Base-by-base conservation (phyloP, 345 rosid species). In the Erucastrum elatum region DNA sequence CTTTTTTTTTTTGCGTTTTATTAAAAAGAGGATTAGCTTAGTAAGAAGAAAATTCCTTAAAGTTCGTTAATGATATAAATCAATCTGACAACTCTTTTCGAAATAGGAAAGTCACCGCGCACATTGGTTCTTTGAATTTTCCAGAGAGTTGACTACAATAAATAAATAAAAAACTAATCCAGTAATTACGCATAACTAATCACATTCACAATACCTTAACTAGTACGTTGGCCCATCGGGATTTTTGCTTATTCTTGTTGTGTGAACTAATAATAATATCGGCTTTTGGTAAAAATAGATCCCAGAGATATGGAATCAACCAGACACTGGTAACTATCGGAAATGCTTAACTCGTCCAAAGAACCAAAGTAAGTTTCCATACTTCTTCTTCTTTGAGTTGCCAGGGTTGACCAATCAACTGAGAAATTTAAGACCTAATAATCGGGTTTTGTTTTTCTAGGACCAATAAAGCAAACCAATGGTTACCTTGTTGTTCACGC, bases 401-500 rank as follows among this genome's bases (percentile, higher is more conserved):
- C 21, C 21, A 21, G 21, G 21, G 21, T 21, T 21, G 21, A 21
- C 21, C 21, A 21, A 21, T 21, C 21, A 21, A 13, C 21, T 2
- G n/a, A 62, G 3, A 13, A 60, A 0, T 21, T 53, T 74, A 8
- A 11, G 49, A 16, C 30, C 5, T 66, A 72, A 17, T 55, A 7
- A 59, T 15, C 6, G 15, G 1, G 44, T 29, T 49, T 29, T 21
- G 1, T 2, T 55, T 8, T 53, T 46, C 2, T 58, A 81, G 83
- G 59, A 71, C 72, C 74, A 21, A 35, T 63, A 12, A 68, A 66
- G 66, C 6, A 29, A 8, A 82, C 88, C 7, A 85, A 89, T 75
- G 96, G 96, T 8, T 88, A 88, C 70, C 58, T 93, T 78, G 73
- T 86, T 58, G 93, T 88, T 39, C 88, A 88, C 76, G 86, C 98